These are phyloP conservation scores for Scleromitrula shiraiana DNA, from an alignment of 2,329 filamentous ascomycete genomes.

Conservation along the genomic window DNA sequence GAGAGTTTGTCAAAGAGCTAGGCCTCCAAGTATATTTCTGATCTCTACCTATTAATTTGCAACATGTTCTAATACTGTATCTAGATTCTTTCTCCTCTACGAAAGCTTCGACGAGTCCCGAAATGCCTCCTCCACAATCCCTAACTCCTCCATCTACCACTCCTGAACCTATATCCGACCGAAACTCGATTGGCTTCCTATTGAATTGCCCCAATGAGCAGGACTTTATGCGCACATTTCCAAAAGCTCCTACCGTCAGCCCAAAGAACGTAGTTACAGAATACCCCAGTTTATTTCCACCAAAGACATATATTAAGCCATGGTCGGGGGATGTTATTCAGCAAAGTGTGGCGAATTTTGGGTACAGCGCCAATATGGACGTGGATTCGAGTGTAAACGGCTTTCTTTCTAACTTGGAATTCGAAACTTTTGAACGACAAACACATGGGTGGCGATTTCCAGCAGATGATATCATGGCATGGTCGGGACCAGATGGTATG, in stretches of 20 bases:
- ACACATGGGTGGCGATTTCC: slow-evolving; percentile 23
- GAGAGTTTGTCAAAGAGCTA: slow-evolving; percentile 25
- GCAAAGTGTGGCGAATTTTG: background rate
- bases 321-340: background rate
- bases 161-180: slow-evolving; percentile 23
- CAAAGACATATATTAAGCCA: slow-evolving; percentile 10
- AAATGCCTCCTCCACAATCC: slow-evolving; percentile 10
- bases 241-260: slow-evolving; percentile 21
- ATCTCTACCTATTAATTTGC: background rate
- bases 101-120: slow-evolving; percentile 19
- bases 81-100: slow-evolving; percentile 2
- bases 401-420: slow-evolving; percentile 24
- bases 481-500: slow-evolving; percentile 14
- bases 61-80: slow-evolving; percentile 4
- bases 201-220: slow-evolving; percentile 25
- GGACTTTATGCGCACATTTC: slow-evolving; percentile 27
- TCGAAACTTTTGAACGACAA: slow-evolving; percentile 22
- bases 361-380: slow-evolving; percentile 13
- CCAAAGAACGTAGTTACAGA: slow-evolving; percentile 11
- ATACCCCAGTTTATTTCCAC: slow-evolving; percentile 10
- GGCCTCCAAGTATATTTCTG: slow-evolving; percentile 14
- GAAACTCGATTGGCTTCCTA: slow-evolving; percentile 29
- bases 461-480: slow-evolving; percentile 18
- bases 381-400: slow-evolving; percentile 15
- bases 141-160: slow-evolving; percentile 15